These are phyloP conservation scores for Trematosphaeria pertusa DNA, from an alignment of 2,329 filamentous ascomycete species.

Conservation along the genomic window DNA sequence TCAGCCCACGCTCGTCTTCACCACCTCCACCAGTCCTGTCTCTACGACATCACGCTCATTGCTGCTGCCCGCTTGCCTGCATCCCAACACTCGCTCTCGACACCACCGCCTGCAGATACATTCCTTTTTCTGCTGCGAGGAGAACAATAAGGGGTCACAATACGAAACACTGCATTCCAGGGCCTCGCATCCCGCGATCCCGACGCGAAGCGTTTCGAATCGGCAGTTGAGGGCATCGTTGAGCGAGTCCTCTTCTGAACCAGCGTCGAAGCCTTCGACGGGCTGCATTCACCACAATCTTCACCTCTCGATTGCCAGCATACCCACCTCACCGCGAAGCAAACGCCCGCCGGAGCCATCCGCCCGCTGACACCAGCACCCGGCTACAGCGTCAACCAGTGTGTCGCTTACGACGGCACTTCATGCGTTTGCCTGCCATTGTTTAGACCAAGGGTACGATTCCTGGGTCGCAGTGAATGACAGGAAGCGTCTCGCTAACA, in stretches of 20 bases:
- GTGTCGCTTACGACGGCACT: constrained; percentile 20
- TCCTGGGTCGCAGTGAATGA: constrained; percentile 10
- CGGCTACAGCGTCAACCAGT: constrained; percentile 3
- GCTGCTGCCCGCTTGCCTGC: not conserved
- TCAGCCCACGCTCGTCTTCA: constrained; percentile 27
- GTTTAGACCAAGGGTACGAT: constrained; percentile 35
- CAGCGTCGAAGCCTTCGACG: constrained; percentile 21
- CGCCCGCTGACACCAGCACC: constrained; percentile 7
- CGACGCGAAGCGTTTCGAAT: constrained; percentile 48
- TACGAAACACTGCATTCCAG: constrained; percentile 45
- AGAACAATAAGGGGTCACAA: constrained; percentile 41
- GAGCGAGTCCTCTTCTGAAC: constrained; percentile 40
- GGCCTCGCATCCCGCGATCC: constrained; percentile 31
- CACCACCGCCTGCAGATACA: constrained; percentile 22
- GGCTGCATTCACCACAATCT: constrained; percentile 18
- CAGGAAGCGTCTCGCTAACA: constrained; percentile 21
- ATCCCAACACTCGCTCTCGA: constrained; percentile 14
- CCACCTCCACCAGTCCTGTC: constrained; percentile 31
- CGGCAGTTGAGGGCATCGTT: constrained; percentile 39
- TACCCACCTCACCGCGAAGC: constrained; percentile 2
- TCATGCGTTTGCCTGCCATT: constrained; percentile 28
- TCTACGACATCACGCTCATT: constrained; percentile 35
- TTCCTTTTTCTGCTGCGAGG: constrained; percentile 36
- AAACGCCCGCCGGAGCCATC: constrained; percentile 4
- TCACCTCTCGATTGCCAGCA: constrained; percentile 8